These are phyloP conservation scores for Sporisorium iseilematis-ciliati DNA, from an alignment of 1,284 basidiomycete species.

Conservation along the genomic window DNA sequence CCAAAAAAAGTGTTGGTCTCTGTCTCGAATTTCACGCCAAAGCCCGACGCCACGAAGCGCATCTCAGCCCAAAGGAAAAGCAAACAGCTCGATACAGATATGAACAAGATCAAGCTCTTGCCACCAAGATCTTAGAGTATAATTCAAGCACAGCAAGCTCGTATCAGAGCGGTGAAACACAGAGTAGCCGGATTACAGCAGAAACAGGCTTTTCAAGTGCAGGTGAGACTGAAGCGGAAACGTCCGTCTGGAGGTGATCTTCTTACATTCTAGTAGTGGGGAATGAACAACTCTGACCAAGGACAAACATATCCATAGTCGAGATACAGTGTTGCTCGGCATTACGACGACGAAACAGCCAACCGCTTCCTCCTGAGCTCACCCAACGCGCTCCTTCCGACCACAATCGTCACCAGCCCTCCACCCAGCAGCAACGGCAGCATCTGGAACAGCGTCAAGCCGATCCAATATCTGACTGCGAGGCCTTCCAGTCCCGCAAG, in stretches of 20 bases:
- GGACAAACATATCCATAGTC: background rate
- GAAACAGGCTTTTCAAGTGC: no score
- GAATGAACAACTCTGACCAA: background rate
- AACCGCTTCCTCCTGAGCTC: conserved; percentile 51
- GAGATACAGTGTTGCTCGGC: background rate
- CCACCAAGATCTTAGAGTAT: background rate
- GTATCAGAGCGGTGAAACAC: background rate
- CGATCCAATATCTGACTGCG: conserved; percentile 58
- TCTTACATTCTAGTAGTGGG: no score
- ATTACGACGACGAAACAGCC: conserved; percentile 22
- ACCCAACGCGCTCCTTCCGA: conserved; percentile 49
- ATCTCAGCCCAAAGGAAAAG: background rate
- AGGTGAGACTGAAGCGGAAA: background rate
- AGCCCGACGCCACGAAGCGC: background rate
- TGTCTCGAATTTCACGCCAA: conserved; percentile 8
- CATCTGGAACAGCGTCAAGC: conserved; percentile 61
- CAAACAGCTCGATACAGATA: background rate
- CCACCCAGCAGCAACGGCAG: conserved; percentile 50
- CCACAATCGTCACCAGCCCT: conserved; percentile 50
- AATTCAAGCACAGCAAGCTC: background rate
- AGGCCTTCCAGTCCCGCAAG: conserved; percentile 48
- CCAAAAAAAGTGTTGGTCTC: conserved; percentile 13
- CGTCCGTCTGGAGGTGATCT: background rate
- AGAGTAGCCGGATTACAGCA: no score
- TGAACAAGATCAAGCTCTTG: conserved; percentile 3